A percentile compares a stretch with the other conserved stretches of the same genome.
Conservation (phyloP, 257 asterid species). For the Penstemon eatonii region DNA sequence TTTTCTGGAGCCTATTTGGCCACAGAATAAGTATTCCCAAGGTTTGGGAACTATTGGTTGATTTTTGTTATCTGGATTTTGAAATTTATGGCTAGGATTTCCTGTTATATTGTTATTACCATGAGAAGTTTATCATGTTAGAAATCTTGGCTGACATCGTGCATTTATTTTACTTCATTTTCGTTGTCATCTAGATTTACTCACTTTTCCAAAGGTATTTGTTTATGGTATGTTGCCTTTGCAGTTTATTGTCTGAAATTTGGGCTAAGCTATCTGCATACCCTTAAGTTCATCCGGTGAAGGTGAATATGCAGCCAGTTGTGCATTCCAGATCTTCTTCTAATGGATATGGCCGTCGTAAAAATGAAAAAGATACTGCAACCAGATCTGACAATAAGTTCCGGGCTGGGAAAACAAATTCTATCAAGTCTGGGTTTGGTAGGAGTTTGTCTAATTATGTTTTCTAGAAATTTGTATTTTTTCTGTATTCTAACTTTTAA, state of each 20-base stretch:
- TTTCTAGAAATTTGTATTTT: background rate
- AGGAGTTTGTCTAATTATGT: conserved; percentile 32
- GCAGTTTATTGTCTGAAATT: conserved; percentile 39
- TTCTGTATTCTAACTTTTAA: conserved; percentile 29
- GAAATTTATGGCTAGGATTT: too few relatives aligned
- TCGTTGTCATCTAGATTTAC: too few relatives aligned
- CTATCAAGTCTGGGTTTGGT: conserved; percentile 54
- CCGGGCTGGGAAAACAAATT: conserved; percentile 52
- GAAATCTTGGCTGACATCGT: too few relatives aligned
- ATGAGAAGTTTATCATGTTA: too few relatives aligned
- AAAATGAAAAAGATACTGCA: conserved; percentile 59
- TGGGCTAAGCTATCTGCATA: conserved; percentile 32
- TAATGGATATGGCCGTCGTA: conserved; percentile 81
- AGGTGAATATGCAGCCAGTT: conserved; percentile 71
- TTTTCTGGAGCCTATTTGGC: too few relatives aligned
- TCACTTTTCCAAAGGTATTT: too few relatives aligned
- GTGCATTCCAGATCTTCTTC: conserved; percentile 67
- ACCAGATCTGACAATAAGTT: conserved; percentile 59
- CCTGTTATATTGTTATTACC: too few relatives aligned
- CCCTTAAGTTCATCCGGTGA: conserved; percentile 37
- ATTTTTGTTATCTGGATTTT: too few relatives aligned
- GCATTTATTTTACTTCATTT: background rate
- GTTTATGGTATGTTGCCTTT: conserved; percentile 5
- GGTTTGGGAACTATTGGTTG: too few relatives aligned
- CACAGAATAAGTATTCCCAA: too few relatives aligned